phyloP scores from a whole-genome alignment of 306 rosid genomes.

The Medicago arabica region DNA sequence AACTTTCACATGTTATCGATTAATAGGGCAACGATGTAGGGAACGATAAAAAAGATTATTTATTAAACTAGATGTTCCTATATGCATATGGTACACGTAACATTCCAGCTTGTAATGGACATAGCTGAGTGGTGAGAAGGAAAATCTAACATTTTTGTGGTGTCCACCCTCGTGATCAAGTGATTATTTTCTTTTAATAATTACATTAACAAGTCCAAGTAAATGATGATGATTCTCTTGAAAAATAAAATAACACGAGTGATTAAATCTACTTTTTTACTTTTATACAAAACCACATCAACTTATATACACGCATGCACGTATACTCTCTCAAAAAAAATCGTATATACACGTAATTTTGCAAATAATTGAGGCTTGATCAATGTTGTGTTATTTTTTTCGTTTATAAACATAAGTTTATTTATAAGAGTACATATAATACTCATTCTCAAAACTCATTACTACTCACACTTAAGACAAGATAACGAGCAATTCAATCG shows the following conservation, averaged over 20 bases:
- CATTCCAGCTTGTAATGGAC: constrained; percentile 50
- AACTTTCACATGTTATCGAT: constrained; percentile 49
- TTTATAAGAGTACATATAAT: too few species aligned
- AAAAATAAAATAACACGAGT: not conserved
- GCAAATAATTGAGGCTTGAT: too few species aligned
- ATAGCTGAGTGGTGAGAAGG: not conserved
- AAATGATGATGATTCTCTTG: constrained; percentile 17
- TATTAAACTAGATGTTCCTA: constrained; percentile 31
- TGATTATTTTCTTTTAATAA: not conserved
- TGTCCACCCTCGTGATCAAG: constrained; percentile 32
- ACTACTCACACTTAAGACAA: too few species aligned
- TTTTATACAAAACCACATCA: too few species aligned
- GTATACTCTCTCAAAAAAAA: too few species aligned
- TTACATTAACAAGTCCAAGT: constrained; percentile 15
- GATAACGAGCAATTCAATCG: too few species aligned
- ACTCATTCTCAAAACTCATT: too few species aligned
- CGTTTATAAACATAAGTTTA: too few species aligned
- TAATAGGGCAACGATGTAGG: constrained; percentile 22
- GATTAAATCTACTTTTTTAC: not conserved
- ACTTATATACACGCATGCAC: too few species aligned
- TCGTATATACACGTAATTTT: too few species aligned
- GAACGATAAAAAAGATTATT: constrained; percentile 17
- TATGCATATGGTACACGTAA: constrained; percentile 32
- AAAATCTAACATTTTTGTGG: constrained; percentile 38
- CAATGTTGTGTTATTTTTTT: too few species aligned